phyloP scores from a whole-genome alignment of 1,284 basidiomycete genomes.

The Cutaneotrichosporon daszewskae region DNA sequence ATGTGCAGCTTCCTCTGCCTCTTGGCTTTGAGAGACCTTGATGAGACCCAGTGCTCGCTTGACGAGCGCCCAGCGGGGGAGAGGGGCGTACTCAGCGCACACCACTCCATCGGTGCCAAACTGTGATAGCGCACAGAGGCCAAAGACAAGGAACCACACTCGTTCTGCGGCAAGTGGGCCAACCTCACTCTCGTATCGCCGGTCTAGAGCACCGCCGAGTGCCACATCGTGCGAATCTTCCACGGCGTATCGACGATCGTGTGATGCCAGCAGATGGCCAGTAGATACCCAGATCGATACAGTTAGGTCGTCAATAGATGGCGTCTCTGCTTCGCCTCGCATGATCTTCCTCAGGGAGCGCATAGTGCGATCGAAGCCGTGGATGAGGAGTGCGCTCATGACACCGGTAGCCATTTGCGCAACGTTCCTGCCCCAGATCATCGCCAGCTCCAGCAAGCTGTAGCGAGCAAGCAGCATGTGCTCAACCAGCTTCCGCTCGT shows the following conservation, averaged over 20 bases:
- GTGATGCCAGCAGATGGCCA: conserved; percentile 53
- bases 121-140: conserved; percentile 69
- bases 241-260: conserved; percentile 7
- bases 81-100: conserved; percentile 46
- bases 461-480: conserved; percentile 54
- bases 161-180: conserved; percentile 59
- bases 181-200: conserved; percentile 25
- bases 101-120: conserved; percentile 62
- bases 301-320: conserved; percentile 49
- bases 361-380: conserved; percentile 56
- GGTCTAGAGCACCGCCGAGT: conserved; percentile 42
- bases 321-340: conserved; percentile 39
- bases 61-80: conserved; percentile 65
- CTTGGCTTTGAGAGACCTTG: conserved; percentile 55
- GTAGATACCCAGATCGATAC: conserved; percentile 72
- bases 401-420: conserved; percentile 41
- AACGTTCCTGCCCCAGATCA: conserved; percentile 3
- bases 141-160: conserved; percentile 67
- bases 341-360: conserved; percentile 43
- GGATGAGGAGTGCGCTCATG: conserved; percentile 54
- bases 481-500: conserved; percentile 10
- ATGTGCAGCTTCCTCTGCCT: conserved; percentile 51
- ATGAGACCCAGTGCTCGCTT: conserved; percentile 58
- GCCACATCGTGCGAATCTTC: conserved; percentile 44
- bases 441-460: conserved; percentile 58